A percentile compares a stretch with the other conserved stretches of the same genome.
These are phyloP conservation scores for Neurospora africana DNA, from an alignment of 495 filamentous ascomycete species.

Conservation along the genomic window DNA sequence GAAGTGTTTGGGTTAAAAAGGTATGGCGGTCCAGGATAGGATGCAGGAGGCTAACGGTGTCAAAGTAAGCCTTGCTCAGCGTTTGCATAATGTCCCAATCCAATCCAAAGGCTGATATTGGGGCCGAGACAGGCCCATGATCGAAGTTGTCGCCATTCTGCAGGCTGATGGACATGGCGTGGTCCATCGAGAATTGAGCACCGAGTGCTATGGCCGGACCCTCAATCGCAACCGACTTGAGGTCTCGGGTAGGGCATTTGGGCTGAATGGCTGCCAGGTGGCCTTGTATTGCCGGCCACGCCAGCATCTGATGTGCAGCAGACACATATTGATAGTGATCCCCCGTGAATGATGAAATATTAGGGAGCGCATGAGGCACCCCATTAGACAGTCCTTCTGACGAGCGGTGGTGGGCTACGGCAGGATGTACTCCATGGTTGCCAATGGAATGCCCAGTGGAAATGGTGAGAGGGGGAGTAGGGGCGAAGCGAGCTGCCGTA, in stretches of 20 bases:
- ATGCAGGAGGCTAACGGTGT: conserved; percentile 44
- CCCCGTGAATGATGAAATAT: conserved; percentile 1
- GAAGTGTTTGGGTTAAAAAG: conserved; percentile 39
- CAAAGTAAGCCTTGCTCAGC: conserved; percentile 43
- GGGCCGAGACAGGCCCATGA: not conserved
- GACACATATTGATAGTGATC: conserved; percentile 39
- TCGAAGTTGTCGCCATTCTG: not conserved
- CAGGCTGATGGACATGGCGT: conserved; percentile 6
- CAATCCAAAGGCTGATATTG: conserved; percentile 15
- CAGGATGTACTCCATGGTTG: conserved; percentile 4
- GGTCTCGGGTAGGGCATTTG: conserved; percentile 22
- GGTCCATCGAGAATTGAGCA: conserved; percentile 13
- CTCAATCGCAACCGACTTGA: conserved; percentile 29
- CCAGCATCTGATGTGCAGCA: conserved; percentile 46
- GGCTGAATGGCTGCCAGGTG: conserved; percentile 24
- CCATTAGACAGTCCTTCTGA: not conserved
- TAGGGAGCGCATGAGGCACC: conserved; percentile 1
- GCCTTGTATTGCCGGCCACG: conserved; percentile 46
- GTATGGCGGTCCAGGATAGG: conserved; percentile 44
- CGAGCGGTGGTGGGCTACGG: not conserved
- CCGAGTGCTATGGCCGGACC: conserved; percentile 37
- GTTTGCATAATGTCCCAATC: conserved; percentile 39
- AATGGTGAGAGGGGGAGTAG: not conserved
- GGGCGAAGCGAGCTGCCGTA: not conserved
- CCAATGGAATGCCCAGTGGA: not conserved